Evolutionary conservation across 345 rosid genomes (phyloP), one percentile per base, ranked within the genome.

Genomic region (Laguncularia racemosa): DNA sequence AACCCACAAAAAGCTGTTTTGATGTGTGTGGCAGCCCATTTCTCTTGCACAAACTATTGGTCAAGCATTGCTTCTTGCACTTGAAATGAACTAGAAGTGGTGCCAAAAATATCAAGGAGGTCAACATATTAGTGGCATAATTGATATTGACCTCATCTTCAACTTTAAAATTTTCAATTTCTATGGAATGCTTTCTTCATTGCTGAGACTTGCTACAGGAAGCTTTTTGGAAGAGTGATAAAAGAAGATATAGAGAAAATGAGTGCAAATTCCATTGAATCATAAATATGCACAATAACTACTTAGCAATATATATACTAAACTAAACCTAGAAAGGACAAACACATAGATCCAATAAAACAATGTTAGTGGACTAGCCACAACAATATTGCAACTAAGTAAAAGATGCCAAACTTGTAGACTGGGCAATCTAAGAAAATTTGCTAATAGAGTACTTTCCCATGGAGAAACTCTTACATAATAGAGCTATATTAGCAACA

Each of bases 1-100:
- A 95, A 95, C 64, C 96, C 93, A 45, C 99, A 91, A 63, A 85
- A 95, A 55, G 92, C 84, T 26, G 99, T 85, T 74, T 95, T 97
- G 52, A 95, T 88, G 54, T 85, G 78, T 15, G 79, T 80, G 43
- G 97, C 93, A 62, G 97, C 97, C 71, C 60, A 73, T 68, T 86
- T 79, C 72, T 82, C 89, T 69, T 67, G 73, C 46, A 49, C 43
- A 48, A 48, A 59, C 65, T 76, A 82, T 59, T 73, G 83, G 75
- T 61, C 61, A 38, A 53, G 63, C 69, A 63, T 60, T 17, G 60
- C 57, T 67, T 68, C 80, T 65, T 77, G 75, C 47, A 70, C 73
- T 64, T 82, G 79, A 55, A 67, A 63, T 43, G 95, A 78, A 70
- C 71, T 74, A 28, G 78, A 74, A 63, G 83, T 72, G 17, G 79